Base-by-base conservation (phyloP, 257 asterid species). In the Scutellaria minor region DNA sequence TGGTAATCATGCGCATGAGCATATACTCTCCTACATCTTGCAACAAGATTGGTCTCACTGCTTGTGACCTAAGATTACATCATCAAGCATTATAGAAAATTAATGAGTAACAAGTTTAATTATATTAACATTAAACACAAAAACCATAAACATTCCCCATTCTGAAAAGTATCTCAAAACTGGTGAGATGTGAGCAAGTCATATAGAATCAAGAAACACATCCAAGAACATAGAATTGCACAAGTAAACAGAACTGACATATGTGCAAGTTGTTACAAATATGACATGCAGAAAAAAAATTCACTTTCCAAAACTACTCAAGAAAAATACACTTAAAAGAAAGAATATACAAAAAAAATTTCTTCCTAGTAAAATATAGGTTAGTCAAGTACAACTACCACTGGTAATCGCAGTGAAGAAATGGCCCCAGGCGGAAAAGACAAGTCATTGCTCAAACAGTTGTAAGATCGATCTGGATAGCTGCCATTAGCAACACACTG, bases 1-100 rank as follows among this genome's bases (percentile, higher is more conserved):
- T 90, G 97, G 83, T 90, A 90, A 79, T 90, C 97, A 74, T 90
- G 97, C 5, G 97, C 97, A 79, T 90, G 97, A 9, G 97, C 93
- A 78, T 90, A 90, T 55, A 90, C 89, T 85, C 97, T 88, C 83
- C 93, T 83, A 73, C 97, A 90, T 83, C 89, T 85, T 42, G 96
- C 97, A 54, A 82, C 85, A 75, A 90, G 93, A 77, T 81, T 88
- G 74, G 89, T 84, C 85, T 90, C 97, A 56, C 78, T 77, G 87
- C 93, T 85, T 73, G 96, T 77, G 75, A 90, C 92, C 97, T 90
- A 70, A 77, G 45, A 72, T 68, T 63, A 67, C 65, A 72, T 42
- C 57, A 70, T 45, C 81, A 79, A 55, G 56, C 37, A 71, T 85
- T 46, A 77, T 12, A 57, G 35, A 59, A 63, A 47, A 24, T n/a